phyloP scores from a whole-genome alignment of 768 basidiomycete genomes.

The Leccinum subgranulosum region DNA sequence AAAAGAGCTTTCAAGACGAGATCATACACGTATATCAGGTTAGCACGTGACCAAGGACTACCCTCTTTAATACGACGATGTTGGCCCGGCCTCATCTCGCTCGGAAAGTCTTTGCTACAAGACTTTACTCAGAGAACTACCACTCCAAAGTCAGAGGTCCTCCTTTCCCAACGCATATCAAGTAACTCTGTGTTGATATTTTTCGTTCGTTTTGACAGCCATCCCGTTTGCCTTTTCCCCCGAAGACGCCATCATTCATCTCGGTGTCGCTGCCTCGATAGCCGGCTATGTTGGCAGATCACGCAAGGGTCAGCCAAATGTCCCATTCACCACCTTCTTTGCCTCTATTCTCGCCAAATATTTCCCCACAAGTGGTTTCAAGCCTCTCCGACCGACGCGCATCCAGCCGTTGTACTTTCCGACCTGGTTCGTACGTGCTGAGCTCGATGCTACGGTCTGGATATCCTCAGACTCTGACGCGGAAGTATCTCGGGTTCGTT shows the following conservation, averaged over 20 bases:
- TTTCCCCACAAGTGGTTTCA: conserved; percentile 38
- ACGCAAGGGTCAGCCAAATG: conserved; percentile 4
- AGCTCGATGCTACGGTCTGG: conserved; percentile 40
- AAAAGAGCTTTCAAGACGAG: neutral
- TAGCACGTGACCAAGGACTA: conserved; percentile 25
- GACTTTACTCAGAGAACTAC: conserved; percentile 27
- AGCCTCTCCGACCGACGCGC: conserved; percentile 41
- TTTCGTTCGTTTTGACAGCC: conserved; percentile 31
- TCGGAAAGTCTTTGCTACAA: neutral
- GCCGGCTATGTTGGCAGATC: conserved; percentile 25
- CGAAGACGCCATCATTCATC: conserved; percentile 40
- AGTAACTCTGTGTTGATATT: conserved; percentile 7
- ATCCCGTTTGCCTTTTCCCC: conserved; percentile 50
- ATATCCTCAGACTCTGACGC: conserved; percentile 22
- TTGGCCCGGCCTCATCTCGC: conserved; percentile 10
- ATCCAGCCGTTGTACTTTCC: conserved; percentile 59
- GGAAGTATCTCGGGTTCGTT: conserved; percentile 24
- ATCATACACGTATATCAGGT: conserved; percentile 29
- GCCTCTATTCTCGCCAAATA: conserved; percentile 35
- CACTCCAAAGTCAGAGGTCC: conserved; percentile 41
- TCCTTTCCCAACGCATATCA: neutral
- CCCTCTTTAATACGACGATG: conserved; percentile 10
- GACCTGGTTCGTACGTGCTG: conserved; percentile 58
- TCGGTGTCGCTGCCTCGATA: conserved; percentile 36
- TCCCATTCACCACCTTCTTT: conserved; percentile 23